phyloP scores from a whole-genome alignment of 2,329 filamentous ascomycete species.

The Gliomastix tumulicola region DNA sequence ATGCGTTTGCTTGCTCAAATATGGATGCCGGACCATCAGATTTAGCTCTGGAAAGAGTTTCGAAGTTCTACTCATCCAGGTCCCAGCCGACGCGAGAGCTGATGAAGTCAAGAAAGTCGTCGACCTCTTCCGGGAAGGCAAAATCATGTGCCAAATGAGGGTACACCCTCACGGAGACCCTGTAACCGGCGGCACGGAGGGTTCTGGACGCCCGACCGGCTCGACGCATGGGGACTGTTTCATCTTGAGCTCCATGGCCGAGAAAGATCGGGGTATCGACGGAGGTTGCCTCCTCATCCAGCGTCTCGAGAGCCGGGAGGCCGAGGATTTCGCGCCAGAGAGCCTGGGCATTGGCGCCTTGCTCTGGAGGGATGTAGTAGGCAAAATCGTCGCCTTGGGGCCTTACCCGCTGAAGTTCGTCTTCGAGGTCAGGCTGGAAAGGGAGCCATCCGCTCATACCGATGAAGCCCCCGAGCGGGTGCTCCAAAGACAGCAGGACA shows the following conservation, averaged over 20 bases:
- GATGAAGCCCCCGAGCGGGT: conserved; percentile 30
- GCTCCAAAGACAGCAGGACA: conserved; percentile 29
- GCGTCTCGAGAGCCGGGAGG: too few relatives aligned
- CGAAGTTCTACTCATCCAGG: too few relatives aligned
- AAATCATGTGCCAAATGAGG: conserved; percentile 37
- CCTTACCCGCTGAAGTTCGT: too few relatives aligned
- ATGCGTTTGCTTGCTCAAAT: too few relatives aligned
- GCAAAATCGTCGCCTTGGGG: conserved; percentile 10
- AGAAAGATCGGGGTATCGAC: conserved; percentile 30
- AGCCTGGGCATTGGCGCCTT: conserved; percentile 14
- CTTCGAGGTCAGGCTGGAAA: conserved; percentile 24
- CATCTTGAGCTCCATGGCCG: conserved; percentile 31
- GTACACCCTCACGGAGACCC: conserved; percentile 31
- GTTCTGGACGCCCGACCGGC: conserved; percentile 20
- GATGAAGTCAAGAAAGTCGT: conserved; percentile 32
- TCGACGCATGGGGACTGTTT: conserved; percentile 22
- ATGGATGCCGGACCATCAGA: too few relatives aligned
- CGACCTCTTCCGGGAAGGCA: conserved; percentile 31
- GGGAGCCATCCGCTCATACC: conserved; percentile 41
- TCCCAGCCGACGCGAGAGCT: too few relatives aligned
- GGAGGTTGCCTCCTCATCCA: conserved; percentile 1
- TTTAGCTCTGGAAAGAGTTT: too few relatives aligned
- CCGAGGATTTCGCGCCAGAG: conserved; percentile 21
- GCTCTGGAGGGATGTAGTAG: too few relatives aligned
- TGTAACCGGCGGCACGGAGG: conserved; percentile 20